A percentile compares a stretch with the other conserved stretches of the same genome.
Evolutionary conservation across 2,329 filamentous ascomycete species (phyloP).

Genomic region (Claviceps purpurea): DNA sequence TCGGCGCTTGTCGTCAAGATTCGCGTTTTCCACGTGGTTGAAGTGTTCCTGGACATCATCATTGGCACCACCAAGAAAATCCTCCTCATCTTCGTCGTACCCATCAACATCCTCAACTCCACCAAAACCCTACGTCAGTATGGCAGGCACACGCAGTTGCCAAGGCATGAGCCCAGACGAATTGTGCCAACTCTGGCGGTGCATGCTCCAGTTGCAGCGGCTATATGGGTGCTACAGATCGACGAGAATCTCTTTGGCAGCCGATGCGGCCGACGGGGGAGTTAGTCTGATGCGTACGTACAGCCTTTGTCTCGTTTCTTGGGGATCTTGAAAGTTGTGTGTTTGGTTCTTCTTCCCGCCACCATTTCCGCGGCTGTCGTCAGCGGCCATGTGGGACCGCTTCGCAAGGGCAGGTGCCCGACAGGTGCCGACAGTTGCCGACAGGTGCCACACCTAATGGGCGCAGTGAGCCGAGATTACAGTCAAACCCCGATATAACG

Average conservation of each 20-base stretch:
- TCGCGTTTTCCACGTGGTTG: conserved; percentile 3
- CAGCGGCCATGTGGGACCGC: too few species aligned
- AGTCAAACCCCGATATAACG: too few species aligned
- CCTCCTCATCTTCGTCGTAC: conserved; percentile 2
- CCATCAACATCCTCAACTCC: not conserved
- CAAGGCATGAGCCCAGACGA: conserved; percentile 23
- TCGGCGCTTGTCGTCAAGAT: not conserved
- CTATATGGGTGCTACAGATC: conserved; percentile 36
- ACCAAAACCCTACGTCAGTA: not conserved
- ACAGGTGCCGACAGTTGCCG: too few species aligned
- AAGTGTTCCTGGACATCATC: not conserved
- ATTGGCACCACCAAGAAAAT: not conserved
- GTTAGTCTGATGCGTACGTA: conserved; percentile 31
- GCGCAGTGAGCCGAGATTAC: too few species aligned
- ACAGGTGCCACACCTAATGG: too few species aligned
- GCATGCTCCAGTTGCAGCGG: conserved; percentile 35
- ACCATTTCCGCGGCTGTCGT: too few species aligned
- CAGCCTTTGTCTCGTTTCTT: not conserved
- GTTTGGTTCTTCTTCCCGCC: too few species aligned
- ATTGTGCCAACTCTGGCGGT: conserved; percentile 30
- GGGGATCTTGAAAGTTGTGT: too few species aligned
- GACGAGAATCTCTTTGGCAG: conserved; percentile 32
- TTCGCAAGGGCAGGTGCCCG: too few species aligned
- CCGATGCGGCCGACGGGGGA: conserved; percentile 26
- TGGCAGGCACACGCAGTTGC: conserved; percentile 15